Evolutionary conservation across 2,329 filamentous ascomycete species (phyloP).

Genomic region (Colletotrichum karsti): DNA sequence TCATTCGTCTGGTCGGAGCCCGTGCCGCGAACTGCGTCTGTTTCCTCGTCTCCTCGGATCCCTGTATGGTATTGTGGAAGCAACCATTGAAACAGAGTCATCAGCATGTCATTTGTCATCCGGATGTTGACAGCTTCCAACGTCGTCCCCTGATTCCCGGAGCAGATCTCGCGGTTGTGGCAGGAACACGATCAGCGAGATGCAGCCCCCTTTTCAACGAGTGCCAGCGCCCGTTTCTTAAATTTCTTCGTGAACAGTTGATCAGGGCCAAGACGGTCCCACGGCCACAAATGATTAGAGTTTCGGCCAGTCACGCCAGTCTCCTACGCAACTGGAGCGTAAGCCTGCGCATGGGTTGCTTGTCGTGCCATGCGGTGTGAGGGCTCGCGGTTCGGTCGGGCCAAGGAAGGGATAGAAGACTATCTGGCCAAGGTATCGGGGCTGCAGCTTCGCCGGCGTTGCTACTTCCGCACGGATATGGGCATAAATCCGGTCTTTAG

Average conservation of each 20-base stretch:
- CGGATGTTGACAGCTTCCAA: slow-evolving; percentile 3
- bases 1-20: neutral
- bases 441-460: neutral
- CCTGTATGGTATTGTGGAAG: neutral
- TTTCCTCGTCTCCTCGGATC: neutral
- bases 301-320: slow-evolving; percentile 5
- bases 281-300: neutral
- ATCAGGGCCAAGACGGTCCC: slow-evolving; percentile 5
- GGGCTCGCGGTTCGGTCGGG: neutral
- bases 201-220: neutral
- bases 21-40: neutral
- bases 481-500: neutral
- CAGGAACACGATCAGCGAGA: neutral
- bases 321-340: neutral
- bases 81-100: neutral
- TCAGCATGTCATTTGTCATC: slow-evolving; percentile 12
- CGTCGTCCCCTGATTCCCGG: neutral
- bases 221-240: neutral
- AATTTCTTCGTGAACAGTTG: neutral
- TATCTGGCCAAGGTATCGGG: neutral
- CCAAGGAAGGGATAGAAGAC: neutral
- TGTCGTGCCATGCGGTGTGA: neutral
- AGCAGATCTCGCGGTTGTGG: neutral
- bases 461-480: slow-evolving; percentile 6
- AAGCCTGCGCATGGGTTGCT: slow-evolving; percentile 10